Base-by-base conservation (phyloP, 495 filamentous ascomycete species). In the Penicillium angulare region DNA sequence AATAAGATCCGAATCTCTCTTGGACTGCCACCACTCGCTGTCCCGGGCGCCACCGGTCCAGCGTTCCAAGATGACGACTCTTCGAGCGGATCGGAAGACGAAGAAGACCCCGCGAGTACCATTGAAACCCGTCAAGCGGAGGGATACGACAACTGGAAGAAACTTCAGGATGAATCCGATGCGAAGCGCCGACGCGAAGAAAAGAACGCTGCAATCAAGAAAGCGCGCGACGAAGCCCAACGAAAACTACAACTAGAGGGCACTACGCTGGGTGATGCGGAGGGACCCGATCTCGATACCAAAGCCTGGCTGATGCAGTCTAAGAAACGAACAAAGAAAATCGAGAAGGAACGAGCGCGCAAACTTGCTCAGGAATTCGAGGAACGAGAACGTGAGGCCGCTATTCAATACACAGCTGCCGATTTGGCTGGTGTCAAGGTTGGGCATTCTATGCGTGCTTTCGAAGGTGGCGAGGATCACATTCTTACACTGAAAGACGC, bases 341-440 rank as follows among this genome's bases (percentile, higher is more conserved):
- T 96, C 34, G 85, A 86, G 52, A 86, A 91, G 57, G 86, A 86
- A 47, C 73, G 79, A 35, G 82, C 83, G 41, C 77, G 81, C 60
- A 89, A 88, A 67, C 68, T 83, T 35, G 87, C 86, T 43, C 79
- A 88, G 63, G 90, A 95, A 68, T 66, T 90, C 18, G 88, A 81
- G 20, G 85, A 85, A 66, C 75, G 80, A 3, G 82, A 86, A 49
- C 68, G 67, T 29, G 66, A 60, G 31, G 76, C 74, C 0, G 68
- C 64, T 23, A 70, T 72, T 1, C 60, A 77, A 47, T 92, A 97
- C 66, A 90, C 89, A 8, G 80, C 88, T 7, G 83, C 83, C 12
- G 91, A 97, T 63, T 75, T 98, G 44, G 85, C 87, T 8, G 93
- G 91, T 36, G 83, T 97, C 55, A 95, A 89, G 65, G 93, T 98